Evolutionary conservation across 441 rosid species (phyloP), one percentile per base, ranked within the genome.

Genomic region (Eutrema salsugineum): DNA sequence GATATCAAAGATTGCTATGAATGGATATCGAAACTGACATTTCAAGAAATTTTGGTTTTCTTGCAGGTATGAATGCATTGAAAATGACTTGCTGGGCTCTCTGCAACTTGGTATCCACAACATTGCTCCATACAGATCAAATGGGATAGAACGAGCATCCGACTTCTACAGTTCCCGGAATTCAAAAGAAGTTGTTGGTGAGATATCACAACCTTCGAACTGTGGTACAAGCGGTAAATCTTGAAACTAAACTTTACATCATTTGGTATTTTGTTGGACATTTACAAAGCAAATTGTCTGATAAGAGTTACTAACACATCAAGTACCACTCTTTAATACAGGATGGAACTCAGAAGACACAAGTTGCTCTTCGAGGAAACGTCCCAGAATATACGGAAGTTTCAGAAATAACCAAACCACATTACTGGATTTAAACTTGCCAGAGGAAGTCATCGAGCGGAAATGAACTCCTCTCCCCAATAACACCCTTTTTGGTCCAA

Each of bases 11-110:
- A 55, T 3, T 14, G 36, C 27, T 22, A 8, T 30, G 12, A 43
- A 32, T n/a, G 22, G 3, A 6, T 17, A 42, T 60, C 1, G 54
- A 56, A 65, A 47, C 33, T 65, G 2, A 54, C 20, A 8, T 39
- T 27, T 40, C 17, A 15, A 27, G 20, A 27, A 30, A 3, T 11
- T 17, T 33, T 2, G 16, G 15, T 5, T 48, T n/a, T 4, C 39
- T 47, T 77, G 72, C 86, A 87, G 94, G 87, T 88, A 81, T 3
- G 90, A 86, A 47, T 86, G 76, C 73, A 86, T 88, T 27, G 91
- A 88, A 70, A 82, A 83, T 50, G 93, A 88, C 72, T 82, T 91
- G 71, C 63, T 88, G 81, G 88, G 94, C 60, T 82, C 83, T 15
- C 78, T 84, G 46, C 63, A 71, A 48, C 54, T 55, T 68, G 48